Evolutionary conservation across 129 eudicot genomes (phyloP).

Genomic region (Kitagawia praeruptora): DNA sequence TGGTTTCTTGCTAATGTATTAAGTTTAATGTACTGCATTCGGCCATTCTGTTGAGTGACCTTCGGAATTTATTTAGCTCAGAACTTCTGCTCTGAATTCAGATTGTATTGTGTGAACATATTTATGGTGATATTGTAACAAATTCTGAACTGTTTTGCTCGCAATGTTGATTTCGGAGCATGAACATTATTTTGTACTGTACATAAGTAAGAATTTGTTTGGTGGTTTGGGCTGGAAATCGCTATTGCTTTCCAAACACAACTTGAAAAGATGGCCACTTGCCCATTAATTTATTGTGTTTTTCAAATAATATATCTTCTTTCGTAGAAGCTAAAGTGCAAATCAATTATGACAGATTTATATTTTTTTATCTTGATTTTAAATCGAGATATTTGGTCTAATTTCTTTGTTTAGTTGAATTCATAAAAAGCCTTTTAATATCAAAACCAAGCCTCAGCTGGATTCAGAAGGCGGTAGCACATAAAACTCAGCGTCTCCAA

Average conservation of each 20-base stretch:
- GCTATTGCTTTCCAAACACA: not conserved
- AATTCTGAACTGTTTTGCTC: constrained; percentile 2
- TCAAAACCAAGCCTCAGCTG: too few relatives aligned
- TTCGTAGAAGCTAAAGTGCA: too few relatives aligned
- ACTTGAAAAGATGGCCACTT: too few relatives aligned
- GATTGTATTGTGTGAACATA: not conserved
- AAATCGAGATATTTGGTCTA: too few relatives aligned
- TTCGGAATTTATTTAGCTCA: not conserved
- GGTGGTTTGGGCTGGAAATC: not conserved
- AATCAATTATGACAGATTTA: too few relatives aligned
- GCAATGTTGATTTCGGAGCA: not conserved
- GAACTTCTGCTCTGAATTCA: not conserved
- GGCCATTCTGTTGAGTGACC: not conserved
- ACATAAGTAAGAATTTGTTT: not conserved
- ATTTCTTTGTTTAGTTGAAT: too few relatives aligned
- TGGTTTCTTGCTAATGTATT: constrained; percentile 37
- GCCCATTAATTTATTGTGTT: not conserved
- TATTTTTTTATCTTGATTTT: too few relatives aligned
- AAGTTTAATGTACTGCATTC: not conserved
- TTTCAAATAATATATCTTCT: not conserved
- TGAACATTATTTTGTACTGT: not conserved
- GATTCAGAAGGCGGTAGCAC: too few relatives aligned
- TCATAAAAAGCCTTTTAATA: too few relatives aligned
- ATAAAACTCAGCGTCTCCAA: too few relatives aligned
- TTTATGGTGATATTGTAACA: not conserved